Percentiles rank a stretch among this genome's conserved stretches.
Conservation (phyloP, 257 asterid genomes). For the Echium plantagineum region DNA sequence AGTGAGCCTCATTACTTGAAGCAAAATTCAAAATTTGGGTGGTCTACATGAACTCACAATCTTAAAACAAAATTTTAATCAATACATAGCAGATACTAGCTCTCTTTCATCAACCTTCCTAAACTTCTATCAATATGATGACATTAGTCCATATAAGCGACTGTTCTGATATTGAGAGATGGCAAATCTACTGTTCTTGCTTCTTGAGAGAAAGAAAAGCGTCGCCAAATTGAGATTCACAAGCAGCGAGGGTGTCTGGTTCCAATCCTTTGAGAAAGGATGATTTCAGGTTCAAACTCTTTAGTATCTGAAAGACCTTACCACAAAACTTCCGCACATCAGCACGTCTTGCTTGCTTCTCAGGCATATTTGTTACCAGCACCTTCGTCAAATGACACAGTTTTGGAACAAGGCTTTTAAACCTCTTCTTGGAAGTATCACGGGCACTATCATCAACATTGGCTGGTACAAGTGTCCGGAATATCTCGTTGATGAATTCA, state of each 20-base stretch:
- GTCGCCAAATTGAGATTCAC: conserved; percentile 60
- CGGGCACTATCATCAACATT: conserved; percentile 20
- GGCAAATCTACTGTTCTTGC: conserved; percentile 1
- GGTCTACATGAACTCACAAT: neutral
- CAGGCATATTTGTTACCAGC: conserved; percentile 67
- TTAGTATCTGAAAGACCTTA: conserved; percentile 55
- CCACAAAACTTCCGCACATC: conserved; percentile 77
- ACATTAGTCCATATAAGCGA: neutral
- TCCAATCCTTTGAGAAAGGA: conserved; percentile 49
- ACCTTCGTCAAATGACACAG: conserved; percentile 37
- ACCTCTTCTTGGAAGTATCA: conserved; percentile 20
- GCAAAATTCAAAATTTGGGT: neutral
- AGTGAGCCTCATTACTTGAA: too few relatives aligned
- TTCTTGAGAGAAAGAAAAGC: conserved; percentile 42
- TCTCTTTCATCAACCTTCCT: too few relatives aligned
- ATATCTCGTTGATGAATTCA: conserved; percentile 51
- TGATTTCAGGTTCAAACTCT: conserved; percentile 18
- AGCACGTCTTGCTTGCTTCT: conserved; percentile 68
- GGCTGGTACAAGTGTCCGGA: conserved; percentile 30
- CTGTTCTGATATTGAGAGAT: too few relatives aligned
- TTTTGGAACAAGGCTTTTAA: conserved; percentile 42
- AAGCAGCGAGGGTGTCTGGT: conserved; percentile 40
- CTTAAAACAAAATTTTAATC: neutral
- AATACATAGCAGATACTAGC: neutral
- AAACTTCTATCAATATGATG: neutral